Evolutionary conservation across 495 filamentous ascomycete species (phyloP).

Genomic region (Parmelia sp.): DNA sequence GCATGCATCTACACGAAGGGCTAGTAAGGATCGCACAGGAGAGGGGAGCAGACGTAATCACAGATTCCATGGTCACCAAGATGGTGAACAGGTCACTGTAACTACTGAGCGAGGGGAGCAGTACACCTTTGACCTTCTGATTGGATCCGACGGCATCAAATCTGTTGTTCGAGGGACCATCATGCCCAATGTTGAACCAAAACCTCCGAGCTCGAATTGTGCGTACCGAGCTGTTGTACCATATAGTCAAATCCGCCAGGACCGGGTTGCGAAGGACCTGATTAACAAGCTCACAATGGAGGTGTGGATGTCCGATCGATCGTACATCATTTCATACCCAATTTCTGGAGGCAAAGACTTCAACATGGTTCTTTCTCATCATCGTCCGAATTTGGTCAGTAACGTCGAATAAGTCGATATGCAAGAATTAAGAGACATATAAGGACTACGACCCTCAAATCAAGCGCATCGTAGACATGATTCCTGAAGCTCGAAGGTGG

Average conservation of each 20-base stretch:
- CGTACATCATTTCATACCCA: slow-evolving; percentile 47
- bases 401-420: slow-evolving; percentile 32
- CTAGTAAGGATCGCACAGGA: slow-evolving; percentile 32
- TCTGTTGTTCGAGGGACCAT: slow-evolving; percentile 34
- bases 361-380: slow-evolving; percentile 49
- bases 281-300: slow-evolving; percentile 40
- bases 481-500: slow-evolving; percentile 32
- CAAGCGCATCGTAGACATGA: slow-evolving; percentile 36
- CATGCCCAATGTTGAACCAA: slow-evolving; percentile 34
- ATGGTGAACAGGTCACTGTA: slow-evolving; percentile 29
- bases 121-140: slow-evolving; percentile 36
- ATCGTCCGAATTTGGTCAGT: slow-evolving; percentile 27
- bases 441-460: slow-evolving; percentile 37
- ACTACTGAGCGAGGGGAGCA: slow-evolving; percentile 30
- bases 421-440: slow-evolving; percentile 30
- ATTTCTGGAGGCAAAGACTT: slow-evolving; percentile 43
- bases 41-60: slow-evolving; percentile 32
- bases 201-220: slow-evolving; percentile 36
- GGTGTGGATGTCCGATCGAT: slow-evolving; percentile 38
- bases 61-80: slow-evolving; percentile 33
- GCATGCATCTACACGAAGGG: slow-evolving; percentile 38
- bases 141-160: slow-evolving; percentile 40
- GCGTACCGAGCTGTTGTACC: slow-evolving; percentile 39
- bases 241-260: slow-evolving; percentile 34
- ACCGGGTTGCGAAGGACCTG: slow-evolving; percentile 35